Evolutionary conservation across 257 asterid species (phyloP), one percentile per base, ranked within the genome.

Genomic region (Salvia splendens): DNA sequence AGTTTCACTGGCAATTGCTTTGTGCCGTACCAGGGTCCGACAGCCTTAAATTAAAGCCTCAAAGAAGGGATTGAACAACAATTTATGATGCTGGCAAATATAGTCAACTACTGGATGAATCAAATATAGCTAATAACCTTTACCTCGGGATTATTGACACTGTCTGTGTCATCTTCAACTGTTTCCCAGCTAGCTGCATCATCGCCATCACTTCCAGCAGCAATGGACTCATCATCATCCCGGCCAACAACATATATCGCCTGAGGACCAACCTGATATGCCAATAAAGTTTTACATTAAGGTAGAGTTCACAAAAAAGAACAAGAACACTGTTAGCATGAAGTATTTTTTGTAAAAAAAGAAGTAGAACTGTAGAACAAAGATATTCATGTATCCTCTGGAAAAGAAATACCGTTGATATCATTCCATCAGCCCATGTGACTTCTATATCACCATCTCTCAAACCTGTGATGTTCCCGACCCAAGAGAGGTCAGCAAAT

Each of bases 101-200:
- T 54, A 28, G 20, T 53, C 45, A 41, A 40, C 47, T 41, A 53
- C 41, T 60, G 48, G 42, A 51, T 35, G 40, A 38, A 55, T 48
- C n/a, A 64, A 70, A 8, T 55, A 53, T 32, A 77, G 35, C 35
- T 12, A 68, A 67, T 72, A 82, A 51, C 77, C 58, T 59, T 68
- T 77, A 94, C 97, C 97, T 84, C 86, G 5, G 71, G 73, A 83
- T 78, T 74, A 50, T 79, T 84, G 62, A 74, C 80, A 79, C 68
- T 65, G 64, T 86, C 89, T 68, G 69, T 47, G 65, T 87, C 86
- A 78, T 91, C 98, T 48, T 91, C 98, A 78, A 95, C 87, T 64
- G 99, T 95, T 86, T 95, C 99, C 99, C 99, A 95, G 89, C 99
- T 95, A 64, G 91, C 96, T 8, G 87, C 96, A 79, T 81, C 99